These are phyloP conservation scores for Calophaca sinica DNA, from an alignment of 306 rosid genomes.

Conservation along the genomic window DNA sequence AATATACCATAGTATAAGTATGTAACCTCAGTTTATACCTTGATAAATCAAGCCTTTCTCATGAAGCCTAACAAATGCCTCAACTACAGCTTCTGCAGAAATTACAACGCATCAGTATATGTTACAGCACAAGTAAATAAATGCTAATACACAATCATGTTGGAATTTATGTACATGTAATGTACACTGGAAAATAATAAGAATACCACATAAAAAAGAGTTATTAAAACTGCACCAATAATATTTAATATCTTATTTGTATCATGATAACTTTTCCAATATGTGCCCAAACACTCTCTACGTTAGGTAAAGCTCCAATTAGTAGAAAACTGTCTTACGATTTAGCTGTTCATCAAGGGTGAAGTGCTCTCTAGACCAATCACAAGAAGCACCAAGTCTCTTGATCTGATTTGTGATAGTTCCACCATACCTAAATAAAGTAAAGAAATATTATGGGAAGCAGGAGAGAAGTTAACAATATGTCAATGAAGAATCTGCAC, in stretches of 20 bases:
- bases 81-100: slow-evolving; percentile 87
- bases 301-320: slow-evolving; percentile 47
- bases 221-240: slow-evolving; percentile 1
- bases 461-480: slow-evolving; percentile 31
- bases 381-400: slow-evolving; percentile 99
- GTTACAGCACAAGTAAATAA: slow-evolving; percentile 27
- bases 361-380: slow-evolving; percentile 94
- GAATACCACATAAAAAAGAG: not conserved
- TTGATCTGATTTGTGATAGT: slow-evolving; percentile 93
- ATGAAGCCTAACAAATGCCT: slow-evolving; percentile 95
- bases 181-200: slow-evolving; percentile 2
- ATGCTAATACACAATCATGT: not conserved
- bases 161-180: slow-evolving; percentile 24
- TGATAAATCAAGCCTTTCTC: slow-evolving; percentile 95
- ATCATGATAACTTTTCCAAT: slow-evolving; percentile 33
- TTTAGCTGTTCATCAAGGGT: slow-evolving; percentile 99
- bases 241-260: slow-evolving; percentile 35
- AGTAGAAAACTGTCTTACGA: slow-evolving; percentile 86
- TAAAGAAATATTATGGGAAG: slow-evolving; percentile 29
- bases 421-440: slow-evolving; percentile 81
- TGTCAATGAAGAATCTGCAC: slow-evolving; percentile 14
- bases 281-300: slow-evolving; percentile 20
- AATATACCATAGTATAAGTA: slow-evolving; percentile 36
- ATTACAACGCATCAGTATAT: slow-evolving; percentile 54
- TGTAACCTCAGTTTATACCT: slow-evolving; percentile 62